These are phyloP conservation scores for Amanita muscaria DNA, from an alignment of 768 basidiomycete species.

Conservation along the genomic window DNA sequence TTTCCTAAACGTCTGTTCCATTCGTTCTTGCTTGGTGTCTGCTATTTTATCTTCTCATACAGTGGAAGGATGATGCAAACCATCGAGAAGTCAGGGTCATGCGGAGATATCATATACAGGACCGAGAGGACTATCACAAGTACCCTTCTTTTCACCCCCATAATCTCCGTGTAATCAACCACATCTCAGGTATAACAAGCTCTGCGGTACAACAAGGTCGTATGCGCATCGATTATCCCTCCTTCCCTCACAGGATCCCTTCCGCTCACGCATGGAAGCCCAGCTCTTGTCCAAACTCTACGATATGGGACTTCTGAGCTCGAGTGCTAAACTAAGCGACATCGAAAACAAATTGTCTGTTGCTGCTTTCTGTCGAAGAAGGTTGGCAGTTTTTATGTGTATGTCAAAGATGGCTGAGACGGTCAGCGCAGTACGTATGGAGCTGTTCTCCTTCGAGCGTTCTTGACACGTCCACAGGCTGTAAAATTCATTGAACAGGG, in stretches of 20 bases:
- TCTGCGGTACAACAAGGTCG: constrained; percentile 79
- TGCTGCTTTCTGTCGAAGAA: constrained; percentile 84
- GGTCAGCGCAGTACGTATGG: constrained; percentile 73
- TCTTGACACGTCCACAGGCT: constrained; percentile 44
- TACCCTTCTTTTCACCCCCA: constrained; percentile 19
- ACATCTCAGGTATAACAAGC: constrained; percentile 75
- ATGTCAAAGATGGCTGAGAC: constrained; percentile 93
- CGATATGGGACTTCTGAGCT: constrained; percentile 90
- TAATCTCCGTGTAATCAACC: not conserved
- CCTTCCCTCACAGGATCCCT: constrained; percentile 84
- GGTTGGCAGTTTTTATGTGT: constrained; percentile 89
- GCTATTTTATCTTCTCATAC: constrained; percentile 14
- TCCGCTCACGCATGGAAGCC: constrained; percentile 74
- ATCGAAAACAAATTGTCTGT: constrained; percentile 96
- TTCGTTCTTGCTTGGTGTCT: no score
- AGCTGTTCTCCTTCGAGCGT: constrained; percentile 4
- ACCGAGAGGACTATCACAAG: constrained; percentile 93
- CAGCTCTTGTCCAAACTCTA: constrained; percentile 91
- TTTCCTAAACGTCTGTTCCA: constrained; percentile 71
- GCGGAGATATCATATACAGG: constrained; percentile 91
- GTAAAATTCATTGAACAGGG: constrained; percentile 98
- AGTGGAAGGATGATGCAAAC: constrained; percentile 97
- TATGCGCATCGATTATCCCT: constrained; percentile 83
- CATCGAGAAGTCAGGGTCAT: constrained; percentile 89
- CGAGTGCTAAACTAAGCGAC: constrained; percentile 84